Conservation (phyloP, 2,329 filamentous ascomycete species). For the Thermothelomyces thermophilus region DNA sequence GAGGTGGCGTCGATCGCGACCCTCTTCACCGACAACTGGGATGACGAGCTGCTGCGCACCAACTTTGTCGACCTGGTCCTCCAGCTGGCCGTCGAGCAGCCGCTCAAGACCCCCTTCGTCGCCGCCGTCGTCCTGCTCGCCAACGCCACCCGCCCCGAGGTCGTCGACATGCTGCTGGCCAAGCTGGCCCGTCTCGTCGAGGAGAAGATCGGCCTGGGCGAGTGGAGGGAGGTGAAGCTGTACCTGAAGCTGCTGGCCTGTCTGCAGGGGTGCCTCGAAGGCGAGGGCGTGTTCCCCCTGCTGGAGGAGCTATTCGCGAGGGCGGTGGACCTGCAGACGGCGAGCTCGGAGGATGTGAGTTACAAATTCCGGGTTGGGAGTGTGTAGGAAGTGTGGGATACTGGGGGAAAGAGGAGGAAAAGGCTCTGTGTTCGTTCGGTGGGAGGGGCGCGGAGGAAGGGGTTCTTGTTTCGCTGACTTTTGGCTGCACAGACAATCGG, state of each 20-base stretch:
- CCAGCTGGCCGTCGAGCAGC: slow-evolving; percentile 80
- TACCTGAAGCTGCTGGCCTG: slow-evolving; percentile 84
- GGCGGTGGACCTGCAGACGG: slow-evolving; percentile 88
- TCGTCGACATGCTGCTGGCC: slow-evolving; percentile 63
- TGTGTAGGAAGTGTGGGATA: no score
- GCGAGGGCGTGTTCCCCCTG: slow-evolving; percentile 76
- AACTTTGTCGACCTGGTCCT: slow-evolving; percentile 67
- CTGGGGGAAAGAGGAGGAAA: no score
- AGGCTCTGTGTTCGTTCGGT: no score
- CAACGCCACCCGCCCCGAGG: slow-evolving; percentile 70
- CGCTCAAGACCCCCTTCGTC: slow-evolving; percentile 94
- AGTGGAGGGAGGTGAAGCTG: slow-evolving; percentile 89
- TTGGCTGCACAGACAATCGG: slow-evolving; percentile 49
- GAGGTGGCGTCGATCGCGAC: slow-evolving; percentile 70
- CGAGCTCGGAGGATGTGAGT: slow-evolving; percentile 84
- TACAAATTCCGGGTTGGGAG: no score
- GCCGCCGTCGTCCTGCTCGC: slow-evolving; percentile 74
- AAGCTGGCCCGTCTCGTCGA: slow-evolving; percentile 58
- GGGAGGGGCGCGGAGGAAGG: not conserved
- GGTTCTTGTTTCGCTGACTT: slow-evolving; percentile 3
- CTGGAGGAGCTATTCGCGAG: slow-evolving; percentile 85
- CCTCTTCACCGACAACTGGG: slow-evolving; percentile 72
- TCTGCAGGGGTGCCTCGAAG: slow-evolving; percentile 71
- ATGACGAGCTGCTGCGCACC: slow-evolving; percentile 70
- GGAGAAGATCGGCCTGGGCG: slow-evolving; percentile 60